phyloP scores from a whole-genome alignment of 257 asterid species.

The Knoxia roxburghii region DNA sequence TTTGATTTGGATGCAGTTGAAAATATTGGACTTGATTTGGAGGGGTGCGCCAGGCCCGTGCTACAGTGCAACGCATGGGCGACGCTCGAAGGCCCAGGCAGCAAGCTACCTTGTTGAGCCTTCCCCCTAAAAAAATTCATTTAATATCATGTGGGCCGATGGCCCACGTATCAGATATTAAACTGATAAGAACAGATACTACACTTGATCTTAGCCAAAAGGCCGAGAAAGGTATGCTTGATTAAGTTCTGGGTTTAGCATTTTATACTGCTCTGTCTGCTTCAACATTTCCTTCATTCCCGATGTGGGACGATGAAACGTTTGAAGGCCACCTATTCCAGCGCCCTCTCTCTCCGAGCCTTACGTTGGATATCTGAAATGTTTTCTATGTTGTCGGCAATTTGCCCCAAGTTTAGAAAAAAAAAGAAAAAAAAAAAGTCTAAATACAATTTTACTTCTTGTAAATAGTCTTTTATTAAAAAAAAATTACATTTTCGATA shows the following conservation, averaged over 20 bases:
- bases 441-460: too few relatives aligned
- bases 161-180: slow-evolving; percentile 25
- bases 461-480: too few relatives aligned
- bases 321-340: background rate
- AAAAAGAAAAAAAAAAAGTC: too few relatives aligned
- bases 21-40: background rate
- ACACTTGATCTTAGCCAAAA: slow-evolving; percentile 64
- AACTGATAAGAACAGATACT: slow-evolving; percentile 74
- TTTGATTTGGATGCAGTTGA: too few relatives aligned
- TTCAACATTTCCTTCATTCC: background rate
- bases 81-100: background rate
- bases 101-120: slow-evolving; percentile 5
- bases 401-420: too few relatives aligned
- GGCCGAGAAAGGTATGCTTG: slow-evolving; percentile 62
- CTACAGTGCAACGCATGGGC: background rate
- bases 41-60: slow-evolving; percentile 6
- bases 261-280: background rate
- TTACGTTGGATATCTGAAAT: too few relatives aligned
- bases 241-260: accelerated
- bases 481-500: too few relatives aligned
- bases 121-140: background rate
- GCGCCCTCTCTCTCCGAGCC: too few relatives aligned
- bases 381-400: too few relatives aligned
- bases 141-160: background rate
- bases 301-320: background rate